These are phyloP conservation scores for Botryococcus braunii DNA, from an alignment of 163 green algal species.

Conservation along the genomic window DNA sequence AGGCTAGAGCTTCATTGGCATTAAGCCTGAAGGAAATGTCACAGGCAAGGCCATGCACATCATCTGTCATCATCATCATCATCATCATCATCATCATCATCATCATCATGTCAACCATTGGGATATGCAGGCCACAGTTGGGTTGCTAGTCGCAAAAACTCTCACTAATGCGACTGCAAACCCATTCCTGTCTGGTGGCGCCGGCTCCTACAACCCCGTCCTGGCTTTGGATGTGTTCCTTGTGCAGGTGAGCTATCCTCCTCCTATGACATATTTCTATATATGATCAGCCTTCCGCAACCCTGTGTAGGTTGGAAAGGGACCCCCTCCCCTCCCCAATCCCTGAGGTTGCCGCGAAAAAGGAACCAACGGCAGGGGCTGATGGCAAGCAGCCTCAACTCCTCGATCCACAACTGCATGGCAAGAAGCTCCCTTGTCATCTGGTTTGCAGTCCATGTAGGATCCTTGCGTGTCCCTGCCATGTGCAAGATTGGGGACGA, in stretches of 20 bases:
- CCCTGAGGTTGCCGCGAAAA: neutral
- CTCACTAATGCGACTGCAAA: constrained; percentile 81
- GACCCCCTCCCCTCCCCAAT: too few species aligned
- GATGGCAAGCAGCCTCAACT: neutral
- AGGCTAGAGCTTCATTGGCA: too few species aligned
- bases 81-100: too few species aligned
- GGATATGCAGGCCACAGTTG: constrained; percentile 63
- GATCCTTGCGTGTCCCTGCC: too few species aligned
- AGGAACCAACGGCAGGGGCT: neutral
- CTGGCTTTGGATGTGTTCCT: constrained; percentile 92
- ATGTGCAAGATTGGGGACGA: too few species aligned
- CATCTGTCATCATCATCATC: too few species aligned
- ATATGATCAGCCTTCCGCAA: neutral
- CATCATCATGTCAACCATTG: too few species aligned
- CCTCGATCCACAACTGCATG: neutral
- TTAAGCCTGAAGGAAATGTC: too few species aligned
- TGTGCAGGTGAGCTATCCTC: constrained; percentile 52
- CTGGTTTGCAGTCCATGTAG: too few species aligned
- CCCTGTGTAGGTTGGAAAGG: neutral
- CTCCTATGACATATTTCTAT: neutral
- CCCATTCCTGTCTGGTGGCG: constrained; percentile 71
- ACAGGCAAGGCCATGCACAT: too few species aligned
- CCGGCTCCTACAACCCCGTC: constrained; percentile 80
- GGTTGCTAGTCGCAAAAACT: constrained; percentile 89
- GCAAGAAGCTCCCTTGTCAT: neutral